A percentile compares a stretch with the other conserved stretches of the same genome.
Conservation (phyloP, 495 filamentous ascomycete genomes). For the Geoglossum glabrum region DNA sequence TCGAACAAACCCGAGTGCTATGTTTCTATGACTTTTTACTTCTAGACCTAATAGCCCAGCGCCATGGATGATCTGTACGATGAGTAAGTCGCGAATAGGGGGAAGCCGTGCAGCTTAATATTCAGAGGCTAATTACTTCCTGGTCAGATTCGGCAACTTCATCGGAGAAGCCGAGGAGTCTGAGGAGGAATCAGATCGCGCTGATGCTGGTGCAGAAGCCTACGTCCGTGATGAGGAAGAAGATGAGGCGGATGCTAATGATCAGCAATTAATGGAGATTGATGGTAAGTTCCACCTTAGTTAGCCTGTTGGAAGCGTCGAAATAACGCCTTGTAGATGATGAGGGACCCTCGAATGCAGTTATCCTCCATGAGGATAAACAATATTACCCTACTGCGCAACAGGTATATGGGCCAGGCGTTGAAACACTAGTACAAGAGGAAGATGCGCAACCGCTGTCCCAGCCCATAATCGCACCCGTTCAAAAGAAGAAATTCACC, state of each 20-base stretch:
- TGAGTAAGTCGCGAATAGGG: constrained; percentile 32
- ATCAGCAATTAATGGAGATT: constrained; percentile 84
- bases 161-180: constrained; percentile 83
- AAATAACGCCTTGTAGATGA: constrained; percentile 18
- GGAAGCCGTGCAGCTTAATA: not conserved
- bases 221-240: constrained; percentile 66
- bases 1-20: too few species aligned
- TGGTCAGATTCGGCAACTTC: constrained; percentile 75
- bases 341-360: constrained; percentile 90
- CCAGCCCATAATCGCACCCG: constrained; percentile 81
- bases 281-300: constrained; percentile 36
- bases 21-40: not conserved
- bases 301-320: not conserved
- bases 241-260: constrained; percentile 38
- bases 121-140: not conserved
- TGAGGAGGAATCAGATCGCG: constrained; percentile 63
- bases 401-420: constrained; percentile 82
- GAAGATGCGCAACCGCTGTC: constrained; percentile 87
- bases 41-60: constrained; percentile 3
- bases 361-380: constrained; percentile 94
- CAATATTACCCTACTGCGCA: constrained; percentile 96
- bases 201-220: constrained; percentile 44
- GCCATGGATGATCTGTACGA: constrained; percentile 72
- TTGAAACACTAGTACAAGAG: constrained; percentile 91
- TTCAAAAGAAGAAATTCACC: constrained; percentile 87